phyloP scores from a whole-genome alignment of 2,329 filamentous ascomycete species.

The Fusarium chlamydosporum region DNA sequence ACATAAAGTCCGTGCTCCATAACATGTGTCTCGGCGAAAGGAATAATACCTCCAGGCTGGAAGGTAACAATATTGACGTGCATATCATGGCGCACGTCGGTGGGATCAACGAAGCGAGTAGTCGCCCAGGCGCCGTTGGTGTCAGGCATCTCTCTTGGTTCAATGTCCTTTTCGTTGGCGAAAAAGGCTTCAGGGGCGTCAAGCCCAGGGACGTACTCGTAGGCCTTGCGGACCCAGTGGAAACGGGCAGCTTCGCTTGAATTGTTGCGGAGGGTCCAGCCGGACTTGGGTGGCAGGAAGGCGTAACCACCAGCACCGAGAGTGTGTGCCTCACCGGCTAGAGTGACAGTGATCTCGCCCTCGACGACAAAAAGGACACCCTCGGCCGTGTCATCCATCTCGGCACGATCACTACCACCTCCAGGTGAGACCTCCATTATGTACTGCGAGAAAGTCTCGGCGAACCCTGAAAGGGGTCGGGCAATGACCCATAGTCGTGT shows the following conservation, averaged over 20 bases:
- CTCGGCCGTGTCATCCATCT: slow-evolving; percentile 33
- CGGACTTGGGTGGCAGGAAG: slow-evolving; percentile 32
- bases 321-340: slow-evolving; percentile 18
- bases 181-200: slow-evolving; percentile 29
- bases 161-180: slow-evolving; percentile 31
- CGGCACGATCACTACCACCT: slow-evolving; percentile 30
- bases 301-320: slow-evolving; percentile 29
- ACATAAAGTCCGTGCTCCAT: slow-evolving; percentile 39
- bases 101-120: slow-evolving; percentile 32
- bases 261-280: slow-evolving; percentile 36
- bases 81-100: slow-evolving; percentile 32
- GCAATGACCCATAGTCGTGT: slow-evolving; percentile 36
- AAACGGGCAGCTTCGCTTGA: slow-evolving; percentile 22
- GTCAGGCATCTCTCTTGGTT: slow-evolving; percentile 27
- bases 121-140: slow-evolving; percentile 36
- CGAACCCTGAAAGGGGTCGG: slow-evolving; percentile 32
- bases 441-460: slow-evolving; percentile 37
- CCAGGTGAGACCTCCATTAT: slow-evolving; percentile 36
- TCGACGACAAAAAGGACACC: slow-evolving; percentile 34
- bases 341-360: slow-evolving; percentile 26
- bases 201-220: slow-evolving; percentile 26
- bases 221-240: slow-evolving; percentile 38
- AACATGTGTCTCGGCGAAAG: slow-evolving; percentile 35
- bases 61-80: slow-evolving; percentile 37
- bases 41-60: slow-evolving; percentile 28